phyloP scores from a whole-genome alignment of 345 rosid genomes.

The Murraya paniculata region DNA sequence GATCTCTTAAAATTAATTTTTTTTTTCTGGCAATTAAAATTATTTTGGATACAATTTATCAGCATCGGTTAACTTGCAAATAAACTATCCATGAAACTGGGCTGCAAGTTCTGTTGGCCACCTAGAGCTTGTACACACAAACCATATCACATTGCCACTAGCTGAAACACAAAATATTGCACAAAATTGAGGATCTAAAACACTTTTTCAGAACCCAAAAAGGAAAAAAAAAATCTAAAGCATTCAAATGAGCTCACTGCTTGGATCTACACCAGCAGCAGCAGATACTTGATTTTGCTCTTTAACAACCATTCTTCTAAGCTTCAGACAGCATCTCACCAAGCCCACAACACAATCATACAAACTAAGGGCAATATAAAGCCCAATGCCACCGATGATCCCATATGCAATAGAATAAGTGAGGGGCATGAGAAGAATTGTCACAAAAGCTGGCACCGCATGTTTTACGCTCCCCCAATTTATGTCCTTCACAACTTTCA shows the following conservation, averaged over 20 bases:
- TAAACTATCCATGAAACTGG: background rate
- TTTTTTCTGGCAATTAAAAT: background rate
- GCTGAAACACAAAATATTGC: background rate
- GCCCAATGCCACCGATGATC: constrained; percentile 74
- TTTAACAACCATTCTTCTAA: constrained; percentile 46
- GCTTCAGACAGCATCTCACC: constrained; percentile 32
- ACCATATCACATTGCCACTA: background rate
- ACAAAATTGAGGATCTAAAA: background rate
- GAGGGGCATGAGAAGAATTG: constrained; percentile 82
- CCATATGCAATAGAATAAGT: constrained; percentile 88
- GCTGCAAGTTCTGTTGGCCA: background rate
- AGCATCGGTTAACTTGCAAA: background rate
- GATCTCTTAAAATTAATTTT: no score
- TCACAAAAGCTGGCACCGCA: constrained; percentile 77
- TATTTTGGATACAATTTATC: background rate
- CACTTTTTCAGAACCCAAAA: background rate
- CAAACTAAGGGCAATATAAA: constrained; percentile 56
- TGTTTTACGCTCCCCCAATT: constrained; percentile 66
- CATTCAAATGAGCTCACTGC: constrained; percentile 31
- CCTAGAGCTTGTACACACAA: no score
- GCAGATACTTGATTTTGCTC: constrained; percentile 78
- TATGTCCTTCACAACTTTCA: constrained; percentile 73
- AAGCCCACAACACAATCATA: constrained; percentile 37
- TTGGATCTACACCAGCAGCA: constrained; percentile 24
- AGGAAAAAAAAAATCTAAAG: background rate